These are phyloP conservation scores for Papiliotrema flavescens DNA, from an alignment of 1,284 basidiomycete genomes.

Conservation along the genomic window DNA sequence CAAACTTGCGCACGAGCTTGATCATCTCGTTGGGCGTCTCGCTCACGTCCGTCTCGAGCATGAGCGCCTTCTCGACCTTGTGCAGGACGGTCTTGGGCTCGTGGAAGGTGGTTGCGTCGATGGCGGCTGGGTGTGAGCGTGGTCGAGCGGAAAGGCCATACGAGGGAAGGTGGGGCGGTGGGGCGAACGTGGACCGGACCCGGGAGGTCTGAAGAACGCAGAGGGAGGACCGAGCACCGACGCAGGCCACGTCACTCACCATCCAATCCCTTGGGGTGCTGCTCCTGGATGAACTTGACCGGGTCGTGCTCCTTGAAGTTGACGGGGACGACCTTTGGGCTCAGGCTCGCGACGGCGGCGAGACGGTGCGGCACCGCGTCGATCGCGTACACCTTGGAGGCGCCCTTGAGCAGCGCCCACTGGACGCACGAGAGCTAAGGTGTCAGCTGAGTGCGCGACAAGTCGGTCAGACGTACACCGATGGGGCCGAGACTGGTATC, in stretches of 20 bases:
- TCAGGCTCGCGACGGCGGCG: slow-evolving; percentile 58
- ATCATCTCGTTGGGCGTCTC: slow-evolving; percentile 61
- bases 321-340: slow-evolving; percentile 57
- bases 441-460: neutral
- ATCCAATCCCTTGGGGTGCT: slow-evolving; percentile 63
- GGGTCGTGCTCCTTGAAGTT: slow-evolving; percentile 64
- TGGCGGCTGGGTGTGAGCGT: slow-evolving; percentile 51
- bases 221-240: no score
- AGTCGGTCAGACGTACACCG: slow-evolving; percentile 16
- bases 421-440: slow-evolving; percentile 55
- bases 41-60: slow-evolving; percentile 70
- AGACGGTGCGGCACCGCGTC: slow-evolving; percentile 64
- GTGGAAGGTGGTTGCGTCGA: slow-evolving; percentile 60
- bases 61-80: slow-evolving; percentile 65
- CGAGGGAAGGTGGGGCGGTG: neutral
- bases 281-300: slow-evolving; percentile 59
- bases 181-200: neutral
- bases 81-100: slow-evolving; percentile 62
- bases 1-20: slow-evolving; percentile 60
- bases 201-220: neutral
- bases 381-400: slow-evolving; percentile 67
- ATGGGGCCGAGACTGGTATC: slow-evolving; percentile 38
- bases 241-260: slow-evolving; percentile 46
- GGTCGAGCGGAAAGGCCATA: no score
- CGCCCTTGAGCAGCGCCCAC: slow-evolving; percentile 67